phyloP scores from a whole-genome alignment of 2,329 filamentous ascomycete genomes.

The Westerdykella aurantiaca region DNA sequence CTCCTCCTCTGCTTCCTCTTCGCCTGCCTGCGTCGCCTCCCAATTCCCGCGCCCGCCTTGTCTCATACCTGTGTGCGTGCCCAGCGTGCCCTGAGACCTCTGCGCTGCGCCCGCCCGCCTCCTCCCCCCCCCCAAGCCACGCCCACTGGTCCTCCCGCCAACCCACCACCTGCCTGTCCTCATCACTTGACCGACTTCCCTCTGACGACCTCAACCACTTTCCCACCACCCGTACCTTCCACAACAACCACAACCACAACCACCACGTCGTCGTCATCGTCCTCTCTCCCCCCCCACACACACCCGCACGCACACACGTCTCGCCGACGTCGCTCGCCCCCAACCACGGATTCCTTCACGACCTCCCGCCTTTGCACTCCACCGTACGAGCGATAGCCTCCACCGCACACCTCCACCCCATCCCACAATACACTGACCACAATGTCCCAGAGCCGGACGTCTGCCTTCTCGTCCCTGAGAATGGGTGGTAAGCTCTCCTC shows the following conservation, averaged over 20 bases:
- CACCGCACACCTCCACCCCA: conserved; percentile 7
- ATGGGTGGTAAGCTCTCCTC: conserved; percentile 81
- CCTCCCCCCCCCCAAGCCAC: neutral
- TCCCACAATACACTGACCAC: conserved; percentile 13
- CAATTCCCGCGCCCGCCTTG: neutral
- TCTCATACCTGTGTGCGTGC: too few species aligned
- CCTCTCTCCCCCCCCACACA: conserved; percentile 3
- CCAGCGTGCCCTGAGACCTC: too few species aligned
- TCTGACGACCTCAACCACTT: neutral
- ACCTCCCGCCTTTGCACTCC: conserved; percentile 23
- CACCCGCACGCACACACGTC: conserved; percentile 10
- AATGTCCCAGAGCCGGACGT: conserved; percentile 90
- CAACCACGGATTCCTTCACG: conserved; percentile 23
- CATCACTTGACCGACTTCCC: neutral
- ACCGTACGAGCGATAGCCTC: conserved; percentile 38
- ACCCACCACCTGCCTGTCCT: neutral
- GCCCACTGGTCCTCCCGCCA: too few species aligned
- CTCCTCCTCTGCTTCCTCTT: neutral
- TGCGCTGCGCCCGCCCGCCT: neutral
- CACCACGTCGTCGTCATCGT: neutral
- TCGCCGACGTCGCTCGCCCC: conserved; percentile 23
- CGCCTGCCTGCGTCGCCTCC: neutral
- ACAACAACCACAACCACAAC: conserved; percentile 8
- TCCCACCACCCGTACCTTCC: neutral
- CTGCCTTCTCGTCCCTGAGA: conserved; percentile 80